These are phyloP conservation scores for Pichia ethanolica DNA, from an alignment of 805 yeast species.

Conservation along the genomic window DNA sequence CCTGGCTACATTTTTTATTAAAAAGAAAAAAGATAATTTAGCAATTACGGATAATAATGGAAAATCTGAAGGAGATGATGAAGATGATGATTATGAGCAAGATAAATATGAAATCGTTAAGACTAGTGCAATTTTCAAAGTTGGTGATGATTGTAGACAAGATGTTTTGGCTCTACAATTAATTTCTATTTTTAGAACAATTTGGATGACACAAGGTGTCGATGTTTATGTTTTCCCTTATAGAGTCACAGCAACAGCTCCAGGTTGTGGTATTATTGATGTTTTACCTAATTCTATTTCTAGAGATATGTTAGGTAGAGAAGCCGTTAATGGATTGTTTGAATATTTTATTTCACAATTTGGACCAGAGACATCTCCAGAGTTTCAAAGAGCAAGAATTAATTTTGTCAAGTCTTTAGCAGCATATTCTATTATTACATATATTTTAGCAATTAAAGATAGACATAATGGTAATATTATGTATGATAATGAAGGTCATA, in stretches of 20 bases:
- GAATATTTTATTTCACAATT: constrained; percentile 88
- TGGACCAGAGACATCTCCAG: constrained; percentile 89
- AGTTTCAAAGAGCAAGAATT: constrained; percentile 84
- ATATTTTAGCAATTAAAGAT: constrained; percentile 88
- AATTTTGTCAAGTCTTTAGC: constrained; percentile 92
- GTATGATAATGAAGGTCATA: constrained; percentile 92
- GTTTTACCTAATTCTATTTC: constrained; percentile 92
- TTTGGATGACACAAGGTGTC: constrained; percentile 82
- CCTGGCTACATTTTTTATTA: constrained; percentile 89
- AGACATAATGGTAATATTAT: constrained; percentile 97
- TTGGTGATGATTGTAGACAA: constrained; percentile 98
- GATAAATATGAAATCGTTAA: constrained; percentile 23
- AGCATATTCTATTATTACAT: constrained; percentile 88
- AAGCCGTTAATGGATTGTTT: constrained; percentile 93
- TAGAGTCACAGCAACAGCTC: constrained; percentile 96
- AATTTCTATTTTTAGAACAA: constrained; percentile 83
- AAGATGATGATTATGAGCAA: constrained; percentile 29
- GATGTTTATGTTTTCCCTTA: constrained; percentile 90
- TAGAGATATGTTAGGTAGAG: constrained; percentile 97
- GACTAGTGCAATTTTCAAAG: constrained; percentile 94
- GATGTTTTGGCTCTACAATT: constrained; percentile 91
- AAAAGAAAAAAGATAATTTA: constrained; percentile 27
- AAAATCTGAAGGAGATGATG: neutral
- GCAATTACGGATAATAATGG: too few relatives aligned
- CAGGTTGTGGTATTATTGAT: constrained; percentile 98